Base-by-base conservation (phyloP, 768 basidiomycete species). In the Amanita pseudoporphyria region DNA sequence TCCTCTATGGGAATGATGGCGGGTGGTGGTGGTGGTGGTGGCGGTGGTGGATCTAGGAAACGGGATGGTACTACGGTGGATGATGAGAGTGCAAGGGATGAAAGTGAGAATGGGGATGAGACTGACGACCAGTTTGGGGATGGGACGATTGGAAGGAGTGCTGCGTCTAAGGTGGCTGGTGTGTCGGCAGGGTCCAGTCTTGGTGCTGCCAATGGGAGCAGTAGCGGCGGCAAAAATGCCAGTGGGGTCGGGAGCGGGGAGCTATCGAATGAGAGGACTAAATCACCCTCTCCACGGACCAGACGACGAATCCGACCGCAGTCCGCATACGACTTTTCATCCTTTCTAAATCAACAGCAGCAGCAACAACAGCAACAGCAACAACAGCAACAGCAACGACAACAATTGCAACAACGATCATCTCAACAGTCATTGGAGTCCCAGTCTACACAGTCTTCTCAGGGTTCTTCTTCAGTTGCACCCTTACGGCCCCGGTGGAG, bases 131-230 rank as follows among this genome's bases (percentile, higher is more conserved):
- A 64, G 5, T 72, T 72, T 49, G 69, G 66, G 48, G 79, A 76
- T 9, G 79, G 82, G 52, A 82, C 82, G 5, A 79, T 86, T 21
- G 83, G 82, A 1, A 84, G 73, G 61, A 72, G 65, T 24, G 64
- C 73, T 6, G 66, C 66, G 5, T 61, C 62, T n/a, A 67, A 60
- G 58, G 28, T 54, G 69, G 40, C 53, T 41, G 49, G 21, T 53
- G 43, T 41, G 54, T 50, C 32, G 18, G 3, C 7, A 4, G 26
- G 26, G 26, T 28, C 7, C 3, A 7, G 26, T 28, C 26, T 28
- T 28, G 44, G 38, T 16, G 21, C 9, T 2, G 19, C 38, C 19
- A 36, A 36, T 16, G 19, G 38, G 19, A 5, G 19, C 21, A 40
- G 44, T 39, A 14, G 9, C 40, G 22, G 30, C 45, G 26, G 46